A percentile compares a stretch with the other conserved stretches of the same genome.
These are phyloP conservation scores for Arctostaphylos glauca DNA, from an alignment of 148 eudicot species.

Conservation along the genomic window DNA sequence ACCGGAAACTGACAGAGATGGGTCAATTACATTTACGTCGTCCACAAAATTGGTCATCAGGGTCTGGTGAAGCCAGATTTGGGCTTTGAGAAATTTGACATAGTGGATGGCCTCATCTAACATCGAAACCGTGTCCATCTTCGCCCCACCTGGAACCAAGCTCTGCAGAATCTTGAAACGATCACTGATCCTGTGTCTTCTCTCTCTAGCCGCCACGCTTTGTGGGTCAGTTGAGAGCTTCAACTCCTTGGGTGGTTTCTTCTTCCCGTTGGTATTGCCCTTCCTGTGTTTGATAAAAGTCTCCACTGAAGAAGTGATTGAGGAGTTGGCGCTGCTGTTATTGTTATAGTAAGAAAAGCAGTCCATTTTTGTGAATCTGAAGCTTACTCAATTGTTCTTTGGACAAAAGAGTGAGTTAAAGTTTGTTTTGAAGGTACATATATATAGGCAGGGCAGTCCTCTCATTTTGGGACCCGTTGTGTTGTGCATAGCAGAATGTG, in stretches of 20 bases:
- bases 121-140: slow-evolving; percentile 71
- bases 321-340: neutral
- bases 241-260: slow-evolving; percentile 13
- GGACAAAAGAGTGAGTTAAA: neutral
- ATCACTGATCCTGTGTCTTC: slow-evolving; percentile 67
- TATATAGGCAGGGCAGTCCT: neutral
- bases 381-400: neutral
- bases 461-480: too few species aligned
- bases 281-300: neutral
- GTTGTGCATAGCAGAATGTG: too few species aligned
- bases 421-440: neutral
- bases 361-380: neutral
- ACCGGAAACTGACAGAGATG: neutral
- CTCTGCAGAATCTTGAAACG: slow-evolving; percentile 61
- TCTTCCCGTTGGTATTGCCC: neutral
- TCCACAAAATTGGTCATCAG: slow-evolving; percentile 24
- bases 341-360: neutral
- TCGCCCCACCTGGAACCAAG: slow-evolving; percentile 65
- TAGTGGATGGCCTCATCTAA: slow-evolving; percentile 69
- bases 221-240: slow-evolving; percentile 74
- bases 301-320: neutral
- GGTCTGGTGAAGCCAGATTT: slow-evolving; percentile 55
- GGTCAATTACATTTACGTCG: neutral
- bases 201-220: slow-evolving; percentile 65
- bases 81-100: slow-evolving; percentile 64